These are phyloP conservation scores for Cladosporium phlei DNA, from an alignment of 2,329 filamentous ascomycete genomes.

Conservation along the genomic window DNA sequence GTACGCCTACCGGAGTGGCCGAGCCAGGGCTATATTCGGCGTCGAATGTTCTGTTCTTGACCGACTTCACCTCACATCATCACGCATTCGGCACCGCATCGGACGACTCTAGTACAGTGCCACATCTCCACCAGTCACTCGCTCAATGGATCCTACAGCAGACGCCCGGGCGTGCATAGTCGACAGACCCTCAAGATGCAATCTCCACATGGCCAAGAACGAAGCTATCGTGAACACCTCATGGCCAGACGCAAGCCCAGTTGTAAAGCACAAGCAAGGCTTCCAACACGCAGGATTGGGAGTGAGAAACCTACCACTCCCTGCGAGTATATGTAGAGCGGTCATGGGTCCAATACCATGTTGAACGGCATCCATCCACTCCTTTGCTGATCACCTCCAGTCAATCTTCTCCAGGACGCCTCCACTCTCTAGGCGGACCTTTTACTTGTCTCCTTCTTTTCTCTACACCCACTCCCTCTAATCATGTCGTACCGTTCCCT, in stretches of 20 bases:
- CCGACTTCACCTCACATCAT: no score
- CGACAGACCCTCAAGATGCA: neutral
- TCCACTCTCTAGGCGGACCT: conserved; percentile 3
- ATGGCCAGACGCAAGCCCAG: neutral
- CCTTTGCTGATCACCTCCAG: neutral
- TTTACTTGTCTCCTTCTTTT: neutral
- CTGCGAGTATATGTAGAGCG: neutral
- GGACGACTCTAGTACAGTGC: no score
- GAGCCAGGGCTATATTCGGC: no score
- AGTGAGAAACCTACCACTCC: neutral
- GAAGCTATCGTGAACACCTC: neutral
- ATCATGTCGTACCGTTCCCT: conserved; percentile 3
- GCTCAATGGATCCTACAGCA: no score
- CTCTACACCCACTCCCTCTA: neutral
- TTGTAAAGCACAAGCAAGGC: neutral
- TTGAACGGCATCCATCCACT: neutral
- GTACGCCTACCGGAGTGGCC: no score
- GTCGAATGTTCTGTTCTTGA: no score
- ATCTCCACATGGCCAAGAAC: neutral
- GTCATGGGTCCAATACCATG: neutral
- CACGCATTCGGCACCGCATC: no score
- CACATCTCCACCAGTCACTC: no score
- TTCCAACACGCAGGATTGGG: neutral
- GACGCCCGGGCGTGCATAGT: no score
- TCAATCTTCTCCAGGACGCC: conserved; percentile 1